phyloP scores from a whole-genome alignment of 2,329 filamentous ascomycete species.

The Microascus cirrosus region DNA sequence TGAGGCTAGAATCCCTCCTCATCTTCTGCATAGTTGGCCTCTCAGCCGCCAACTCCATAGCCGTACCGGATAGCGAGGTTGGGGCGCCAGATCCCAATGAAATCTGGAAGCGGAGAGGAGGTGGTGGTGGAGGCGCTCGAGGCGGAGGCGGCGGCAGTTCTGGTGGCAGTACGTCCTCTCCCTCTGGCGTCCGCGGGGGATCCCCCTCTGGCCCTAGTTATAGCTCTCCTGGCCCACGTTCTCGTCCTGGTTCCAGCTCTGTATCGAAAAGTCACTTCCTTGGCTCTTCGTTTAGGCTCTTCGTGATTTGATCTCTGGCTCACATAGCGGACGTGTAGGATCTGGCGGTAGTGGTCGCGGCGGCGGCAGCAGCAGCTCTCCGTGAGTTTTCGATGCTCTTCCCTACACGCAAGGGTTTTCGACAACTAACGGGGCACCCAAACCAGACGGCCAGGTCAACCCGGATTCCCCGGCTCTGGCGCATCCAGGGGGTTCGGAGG shows the following conservation, averaged over 20 bases:
- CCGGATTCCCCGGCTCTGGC: slow-evolving; percentile 47
- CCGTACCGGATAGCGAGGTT: slow-evolving; percentile 11
- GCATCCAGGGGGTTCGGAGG: slow-evolving; percentile 46
- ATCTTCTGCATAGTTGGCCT: slow-evolving; percentile 6
- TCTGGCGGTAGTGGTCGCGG: slow-evolving; percentile 9
- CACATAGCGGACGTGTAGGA: neutral
- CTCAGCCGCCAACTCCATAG: slow-evolving; percentile 13
- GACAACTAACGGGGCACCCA: neutral
- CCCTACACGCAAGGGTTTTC: neutral
- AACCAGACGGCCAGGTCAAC: slow-evolving; percentile 2
- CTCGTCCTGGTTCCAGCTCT: too few species aligned
- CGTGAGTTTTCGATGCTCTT: neutral
- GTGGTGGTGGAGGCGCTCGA: slow-evolving; percentile 40
- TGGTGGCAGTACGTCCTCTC: slow-evolving; percentile 4
- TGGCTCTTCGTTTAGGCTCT: too few species aligned
- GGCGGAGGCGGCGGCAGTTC: slow-evolving; percentile 16
- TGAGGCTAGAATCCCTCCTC: slow-evolving; percentile 20
- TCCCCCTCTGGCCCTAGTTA: neutral
- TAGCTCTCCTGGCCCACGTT: too few species aligned
- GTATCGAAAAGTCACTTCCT: too few species aligned
- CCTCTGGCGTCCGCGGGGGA: neutral
- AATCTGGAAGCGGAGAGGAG: slow-evolving; percentile 50
- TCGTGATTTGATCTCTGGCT: neutral
- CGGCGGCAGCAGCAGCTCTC: slow-evolving; percentile 10
- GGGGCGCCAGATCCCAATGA: slow-evolving; percentile 20